Conservation (phyloP, 2,329 filamentous ascomycete genomes). For the Cryphonectria carpinicola region DNA sequence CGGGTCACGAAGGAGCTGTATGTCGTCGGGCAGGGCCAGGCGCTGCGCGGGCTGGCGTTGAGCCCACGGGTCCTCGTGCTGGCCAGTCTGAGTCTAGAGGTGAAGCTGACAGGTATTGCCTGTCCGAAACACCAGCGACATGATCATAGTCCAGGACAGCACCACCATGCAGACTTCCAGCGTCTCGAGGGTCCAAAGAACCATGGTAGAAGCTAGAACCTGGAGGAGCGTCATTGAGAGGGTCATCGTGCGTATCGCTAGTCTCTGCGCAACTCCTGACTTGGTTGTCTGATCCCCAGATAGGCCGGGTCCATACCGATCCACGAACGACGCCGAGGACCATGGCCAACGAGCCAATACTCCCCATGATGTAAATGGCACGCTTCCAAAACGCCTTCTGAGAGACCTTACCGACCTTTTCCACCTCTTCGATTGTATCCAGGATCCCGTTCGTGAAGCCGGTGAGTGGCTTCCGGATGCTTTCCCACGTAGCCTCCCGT, state of each 20-base stretch:
- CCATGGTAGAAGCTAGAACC: not conserved
- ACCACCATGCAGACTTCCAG: not conserved
- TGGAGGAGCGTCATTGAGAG: not conserved
- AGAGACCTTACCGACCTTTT: slow-evolving; percentile 1
- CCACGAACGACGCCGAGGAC: not conserved
- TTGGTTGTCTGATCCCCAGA: not conserved
- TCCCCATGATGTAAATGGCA: not conserved
- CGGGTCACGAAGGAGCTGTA: not conserved
- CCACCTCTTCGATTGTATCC: not conserved
- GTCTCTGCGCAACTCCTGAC: not conserved
- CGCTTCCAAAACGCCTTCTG: slow-evolving; percentile 6
- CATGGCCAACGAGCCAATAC: not conserved
- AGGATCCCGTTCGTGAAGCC: not conserved
- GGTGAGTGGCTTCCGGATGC: not conserved
- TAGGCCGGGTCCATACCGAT: not conserved
- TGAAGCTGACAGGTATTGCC: not conserved
- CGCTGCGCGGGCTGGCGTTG: not conserved
- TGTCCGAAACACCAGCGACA: not conserved
- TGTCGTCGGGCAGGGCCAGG: not conserved
- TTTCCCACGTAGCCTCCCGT: not conserved
- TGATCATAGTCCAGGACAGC: not conserved
- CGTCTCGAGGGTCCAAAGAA: not conserved
- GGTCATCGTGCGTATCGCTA: not conserved
- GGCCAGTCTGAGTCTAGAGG: not conserved
- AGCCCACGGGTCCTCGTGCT: not conserved